These are phyloP conservation scores for Calonectria pseudoreteaudii DNA, from an alignment of 2,329 filamentous ascomycete species.

Conservation along the genomic window DNA sequence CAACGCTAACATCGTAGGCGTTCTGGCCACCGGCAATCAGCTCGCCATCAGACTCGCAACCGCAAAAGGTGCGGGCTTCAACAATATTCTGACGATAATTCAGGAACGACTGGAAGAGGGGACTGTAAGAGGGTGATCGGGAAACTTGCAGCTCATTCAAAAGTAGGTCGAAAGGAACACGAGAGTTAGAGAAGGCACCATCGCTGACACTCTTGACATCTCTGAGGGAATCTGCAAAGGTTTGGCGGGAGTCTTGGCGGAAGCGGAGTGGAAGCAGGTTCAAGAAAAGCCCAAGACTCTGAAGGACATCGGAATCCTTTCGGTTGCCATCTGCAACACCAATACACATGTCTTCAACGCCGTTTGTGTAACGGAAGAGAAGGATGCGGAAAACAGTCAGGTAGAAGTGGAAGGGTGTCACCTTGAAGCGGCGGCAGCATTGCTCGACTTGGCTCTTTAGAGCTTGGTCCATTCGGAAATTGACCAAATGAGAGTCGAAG, in stretches of 20 bases:
- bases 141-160: slow-evolving; percentile 1
- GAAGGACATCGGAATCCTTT: slow-evolving; percentile 3
- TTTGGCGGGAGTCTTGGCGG: neutral
- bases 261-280: slow-evolving; percentile 17
- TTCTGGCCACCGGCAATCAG: neutral
- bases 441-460: neutral
- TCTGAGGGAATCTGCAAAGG: neutral
- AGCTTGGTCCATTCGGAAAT: neutral
- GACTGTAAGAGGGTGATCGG: neutral
- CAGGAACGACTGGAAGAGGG: slow-evolving; percentile 11
- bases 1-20: neutral
- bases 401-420: slow-evolving; percentile 24
- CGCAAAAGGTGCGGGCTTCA: slow-evolving; percentile 5
- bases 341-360: slow-evolving; percentile 19
- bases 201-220: neutral
- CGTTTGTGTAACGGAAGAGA: slow-evolving; percentile 7
- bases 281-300: slow-evolving; percentile 25
- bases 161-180: slow-evolving; percentile 14
- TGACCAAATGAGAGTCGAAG: slow-evolving; percentile 1
- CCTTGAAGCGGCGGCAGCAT: slow-evolving; percentile 1
- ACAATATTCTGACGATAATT: slow-evolving; percentile 29
- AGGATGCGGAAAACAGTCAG: slow-evolving; percentile 13
- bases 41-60: neutral
- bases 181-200: slow-evolving; percentile 1
- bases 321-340: slow-evolving; percentile 27